phyloP scores from a whole-genome alignment of 106 monocot species.

The Platanthera guangdongensis region DNA sequence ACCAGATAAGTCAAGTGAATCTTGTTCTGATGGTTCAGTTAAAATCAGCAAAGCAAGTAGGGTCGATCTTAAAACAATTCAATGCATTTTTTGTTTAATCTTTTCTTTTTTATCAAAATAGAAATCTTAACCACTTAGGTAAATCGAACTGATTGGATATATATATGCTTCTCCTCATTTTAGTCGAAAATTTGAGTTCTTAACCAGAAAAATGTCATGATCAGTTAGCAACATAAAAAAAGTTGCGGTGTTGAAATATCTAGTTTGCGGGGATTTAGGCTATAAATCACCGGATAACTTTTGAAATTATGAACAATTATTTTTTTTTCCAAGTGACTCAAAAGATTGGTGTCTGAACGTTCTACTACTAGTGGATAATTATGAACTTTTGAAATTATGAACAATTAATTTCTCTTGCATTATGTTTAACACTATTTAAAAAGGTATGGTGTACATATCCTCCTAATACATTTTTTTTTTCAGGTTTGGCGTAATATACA shows the following conservation, averaged over 20 bases:
- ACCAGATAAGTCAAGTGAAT: no score
- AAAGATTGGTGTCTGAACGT: background rate
- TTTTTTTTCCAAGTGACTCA: background rate
- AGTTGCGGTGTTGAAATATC: background rate
- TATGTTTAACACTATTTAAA: background rate
- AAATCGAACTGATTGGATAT: no score
- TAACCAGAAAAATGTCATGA: background rate
- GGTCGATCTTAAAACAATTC: no score
- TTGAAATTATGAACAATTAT: background rate
- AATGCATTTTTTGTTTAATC: no score
- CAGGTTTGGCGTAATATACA: conserved; percentile 75
- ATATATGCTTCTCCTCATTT: background rate
- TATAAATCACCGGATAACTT: background rate
- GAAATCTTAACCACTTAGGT: no score
- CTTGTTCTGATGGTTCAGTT: no score
- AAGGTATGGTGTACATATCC: background rate
- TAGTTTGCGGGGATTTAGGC: background rate
- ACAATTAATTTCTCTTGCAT: background rate
- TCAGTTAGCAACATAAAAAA: background rate
- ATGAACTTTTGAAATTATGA: no score
- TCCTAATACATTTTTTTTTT: background rate
- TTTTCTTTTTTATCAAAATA: no score
- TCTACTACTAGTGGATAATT: background rate
- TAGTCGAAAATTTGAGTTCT: background rate
- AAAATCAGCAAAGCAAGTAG: no score